Percentiles rank a stretch among this genome's conserved stretches.
phyloP scores from a whole-genome alignment of 768 basidiomycete species.

The Pulveroboletus sp. region DNA sequence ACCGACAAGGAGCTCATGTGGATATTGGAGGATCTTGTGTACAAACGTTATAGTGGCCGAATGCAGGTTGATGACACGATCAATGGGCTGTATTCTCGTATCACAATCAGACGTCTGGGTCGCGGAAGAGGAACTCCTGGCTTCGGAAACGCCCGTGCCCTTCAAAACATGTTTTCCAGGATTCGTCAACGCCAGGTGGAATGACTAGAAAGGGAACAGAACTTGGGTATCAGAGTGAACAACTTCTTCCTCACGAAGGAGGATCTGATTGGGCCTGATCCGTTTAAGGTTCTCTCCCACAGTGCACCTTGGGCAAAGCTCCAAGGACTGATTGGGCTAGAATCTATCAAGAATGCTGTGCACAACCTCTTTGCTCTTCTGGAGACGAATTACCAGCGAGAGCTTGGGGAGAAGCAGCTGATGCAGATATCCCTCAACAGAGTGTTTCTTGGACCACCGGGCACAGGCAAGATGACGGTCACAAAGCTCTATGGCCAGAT shows the following conservation, averaged over 20 bases:
- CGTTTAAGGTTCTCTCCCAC: slow-evolving; percentile 42
- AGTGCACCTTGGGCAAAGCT: slow-evolving; percentile 51
- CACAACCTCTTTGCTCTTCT: slow-evolving; percentile 44
- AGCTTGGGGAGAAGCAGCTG: slow-evolving; percentile 51
- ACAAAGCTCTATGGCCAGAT: slow-evolving; percentile 65
- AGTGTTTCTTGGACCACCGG: slow-evolving; percentile 64
- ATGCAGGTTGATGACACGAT: slow-evolving; percentile 57
- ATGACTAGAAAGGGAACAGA: slow-evolving; percentile 41
- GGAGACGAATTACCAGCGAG: slow-evolving; percentile 54
- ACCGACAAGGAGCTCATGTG: slow-evolving; percentile 48
- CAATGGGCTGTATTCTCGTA: slow-evolving; percentile 51
- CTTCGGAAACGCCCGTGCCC: slow-evolving; percentile 66
- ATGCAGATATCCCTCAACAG: slow-evolving; percentile 55
- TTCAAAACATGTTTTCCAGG: slow-evolving; percentile 46
- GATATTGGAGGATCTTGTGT: slow-evolving; percentile 50
- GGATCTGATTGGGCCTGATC: slow-evolving; percentile 66
- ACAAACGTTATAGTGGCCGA: slow-evolving; percentile 40
- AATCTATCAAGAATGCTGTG: slow-evolving; percentile 54
- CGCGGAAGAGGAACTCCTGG: slow-evolving; percentile 52
- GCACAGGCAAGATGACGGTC: slow-evolving; percentile 71
- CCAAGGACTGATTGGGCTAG: slow-evolving; percentile 50
- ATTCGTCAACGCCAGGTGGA: slow-evolving; percentile 51
- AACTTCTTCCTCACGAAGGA: slow-evolving; percentile 50
- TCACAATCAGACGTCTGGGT: slow-evolving; percentile 55
- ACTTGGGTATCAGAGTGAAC: slow-evolving; percentile 37